Conservation (phyloP, 768 basidiomycete genomes). For the Ramaria sp. region DNA sequence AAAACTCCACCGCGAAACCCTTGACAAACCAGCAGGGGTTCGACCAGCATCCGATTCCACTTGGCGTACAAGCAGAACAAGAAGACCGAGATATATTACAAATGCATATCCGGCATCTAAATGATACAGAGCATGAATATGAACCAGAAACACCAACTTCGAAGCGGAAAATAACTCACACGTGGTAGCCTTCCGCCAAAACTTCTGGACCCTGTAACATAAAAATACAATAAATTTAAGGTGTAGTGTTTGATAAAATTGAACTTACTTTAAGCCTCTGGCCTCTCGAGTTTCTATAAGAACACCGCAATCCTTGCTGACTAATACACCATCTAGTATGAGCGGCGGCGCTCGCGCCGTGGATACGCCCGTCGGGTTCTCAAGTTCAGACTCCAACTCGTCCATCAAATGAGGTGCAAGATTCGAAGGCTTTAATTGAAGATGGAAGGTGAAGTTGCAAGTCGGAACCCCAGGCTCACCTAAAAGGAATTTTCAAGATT, state of each 20-base stretch:
- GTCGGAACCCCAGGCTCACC: slow-evolving; percentile 38
- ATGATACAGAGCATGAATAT: neutral
- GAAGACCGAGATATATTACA: slow-evolving; percentile 52
- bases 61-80: slow-evolving; percentile 65
- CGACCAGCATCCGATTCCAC: slow-evolving; percentile 46
- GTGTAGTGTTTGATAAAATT: too few species aligned
- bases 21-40: slow-evolving; percentile 67
- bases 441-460: slow-evolving; percentile 58
- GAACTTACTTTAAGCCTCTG: slow-evolving; percentile 55
- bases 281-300: slow-evolving; percentile 55
- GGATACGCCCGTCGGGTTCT: slow-evolving; percentile 60
- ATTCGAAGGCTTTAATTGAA: slow-evolving; percentile 45
- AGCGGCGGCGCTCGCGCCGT: slow-evolving; percentile 48
- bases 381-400: slow-evolving; percentile 64
- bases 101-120: slow-evolving; percentile 66
- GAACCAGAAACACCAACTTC: too few species aligned
- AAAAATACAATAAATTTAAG: neutral
- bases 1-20: slow-evolving; percentile 78
- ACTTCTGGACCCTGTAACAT: slow-evolving; percentile 37
- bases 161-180: slow-evolving; percentile 20
- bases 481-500: slow-evolving; percentile 15
- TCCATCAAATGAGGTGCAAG: slow-evolving; percentile 46
- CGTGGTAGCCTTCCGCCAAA: slow-evolving; percentile 66
- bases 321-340: slow-evolving; percentile 47
- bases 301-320: slow-evolving; percentile 76